Conservation (phyloP, 257 asterid genomes). For the Nicotiana attenuata region DNA sequence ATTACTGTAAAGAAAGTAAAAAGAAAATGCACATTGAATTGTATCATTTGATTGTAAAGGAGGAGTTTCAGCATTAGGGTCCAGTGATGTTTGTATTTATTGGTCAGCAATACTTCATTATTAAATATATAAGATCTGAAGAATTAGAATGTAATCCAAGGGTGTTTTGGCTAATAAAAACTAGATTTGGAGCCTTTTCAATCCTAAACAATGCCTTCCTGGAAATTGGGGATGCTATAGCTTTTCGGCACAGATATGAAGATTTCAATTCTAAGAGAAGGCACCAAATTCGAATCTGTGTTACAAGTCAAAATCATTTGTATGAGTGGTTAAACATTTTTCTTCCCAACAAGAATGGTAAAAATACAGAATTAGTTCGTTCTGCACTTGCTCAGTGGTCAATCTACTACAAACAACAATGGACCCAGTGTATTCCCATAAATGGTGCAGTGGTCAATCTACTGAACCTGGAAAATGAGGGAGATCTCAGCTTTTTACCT, state of each 20-base stretch:
- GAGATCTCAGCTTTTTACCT: neutral
- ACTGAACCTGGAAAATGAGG: neutral
- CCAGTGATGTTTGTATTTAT: neutral
- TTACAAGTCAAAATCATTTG: neutral
- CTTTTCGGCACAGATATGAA: neutral
- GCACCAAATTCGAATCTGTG: neutral
- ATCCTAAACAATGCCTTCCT: neutral
- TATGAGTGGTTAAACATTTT: neutral
- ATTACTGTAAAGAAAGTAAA: neutral
- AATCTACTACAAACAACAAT: too few relatives aligned
- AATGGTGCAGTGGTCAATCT: neutral
- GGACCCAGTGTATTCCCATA: too few relatives aligned
- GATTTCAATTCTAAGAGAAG: neutral
- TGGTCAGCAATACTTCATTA: neutral
- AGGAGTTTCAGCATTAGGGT: neutral
- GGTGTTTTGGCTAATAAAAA: neutral
- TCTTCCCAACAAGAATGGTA: neutral
- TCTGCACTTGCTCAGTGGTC: neutral
- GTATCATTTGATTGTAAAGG: neutral
- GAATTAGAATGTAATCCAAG: neutral
- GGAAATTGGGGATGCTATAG: neutral
- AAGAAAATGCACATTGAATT: neutral
- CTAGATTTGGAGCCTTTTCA: neutral
- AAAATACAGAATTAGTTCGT: neutral
- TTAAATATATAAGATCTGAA: neutral